Evolutionary conservation across 2,329 filamentous ascomycete species (phyloP).

Genomic region (Colletotrichum sp.): DNA sequence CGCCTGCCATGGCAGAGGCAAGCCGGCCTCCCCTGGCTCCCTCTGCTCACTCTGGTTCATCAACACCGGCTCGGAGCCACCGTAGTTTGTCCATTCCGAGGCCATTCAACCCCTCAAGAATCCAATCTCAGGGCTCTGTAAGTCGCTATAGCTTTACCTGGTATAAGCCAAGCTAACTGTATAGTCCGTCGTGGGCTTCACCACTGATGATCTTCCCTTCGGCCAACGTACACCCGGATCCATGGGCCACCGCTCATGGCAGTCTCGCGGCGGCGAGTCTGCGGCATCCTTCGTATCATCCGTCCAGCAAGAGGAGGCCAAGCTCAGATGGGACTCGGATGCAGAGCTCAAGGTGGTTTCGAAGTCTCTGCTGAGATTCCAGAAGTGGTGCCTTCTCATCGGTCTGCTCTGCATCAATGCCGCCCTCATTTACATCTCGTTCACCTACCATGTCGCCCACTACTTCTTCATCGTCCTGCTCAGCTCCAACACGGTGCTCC

Average conservation of each 20-base stretch:
- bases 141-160: not conserved
- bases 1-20: constrained; percentile 1
- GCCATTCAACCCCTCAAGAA: not conserved
- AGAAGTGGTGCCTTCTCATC: constrained; percentile 42
- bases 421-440: constrained; percentile 38
- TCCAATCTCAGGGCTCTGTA: constrained; percentile 14
- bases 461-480: constrained; percentile 49
- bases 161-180: not conserved
- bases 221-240: constrained; percentile 35
- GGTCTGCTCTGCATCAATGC: constrained; percentile 38
- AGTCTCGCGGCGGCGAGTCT: constrained; percentile 35
- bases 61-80: constrained; percentile 11
- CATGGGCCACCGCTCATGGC: constrained; percentile 31
- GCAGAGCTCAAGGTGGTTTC: constrained; percentile 42
- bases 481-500: constrained; percentile 48
- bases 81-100: constrained; percentile 19
- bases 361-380: constrained; percentile 37
- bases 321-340: constrained; percentile 42
- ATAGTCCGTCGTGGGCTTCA: constrained; percentile 38
- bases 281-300: constrained; percentile 39
- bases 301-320: constrained; percentile 41
- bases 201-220: constrained; percentile 27
- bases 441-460: constrained; percentile 42
- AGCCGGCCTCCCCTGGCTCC: not conserved
- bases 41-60: not conserved